phyloP scores from a whole-genome alignment of 106 monocot species.

The Narthecium ossifragum region DNA sequence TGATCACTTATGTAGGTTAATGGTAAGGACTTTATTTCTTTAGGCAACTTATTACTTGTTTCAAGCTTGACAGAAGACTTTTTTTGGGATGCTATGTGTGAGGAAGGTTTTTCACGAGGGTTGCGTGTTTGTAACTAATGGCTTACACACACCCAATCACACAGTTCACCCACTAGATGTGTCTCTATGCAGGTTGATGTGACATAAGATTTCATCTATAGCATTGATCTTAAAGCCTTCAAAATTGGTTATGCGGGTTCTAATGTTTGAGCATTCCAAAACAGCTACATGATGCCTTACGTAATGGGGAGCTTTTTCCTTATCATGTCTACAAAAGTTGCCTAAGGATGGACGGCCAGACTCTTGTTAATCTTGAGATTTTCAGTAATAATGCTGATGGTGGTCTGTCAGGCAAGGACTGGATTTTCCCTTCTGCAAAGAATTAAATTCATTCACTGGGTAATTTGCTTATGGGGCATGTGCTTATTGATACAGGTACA shows the following conservation, averaged over 20 bases:
- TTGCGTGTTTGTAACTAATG: no score
- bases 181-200: no score
- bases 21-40: no score
- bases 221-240: no score
- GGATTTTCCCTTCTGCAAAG: not conserved
- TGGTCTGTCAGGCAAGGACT: constrained; percentile 54
- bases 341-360: constrained; percentile 93
- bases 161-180: no score
- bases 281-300: constrained; percentile 80
- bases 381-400: constrained; percentile 82
- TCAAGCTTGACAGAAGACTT: no score
- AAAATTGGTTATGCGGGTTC: no score
- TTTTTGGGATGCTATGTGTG: no score
- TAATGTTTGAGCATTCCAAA: constrained; percentile 13
- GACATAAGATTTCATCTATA: no score
- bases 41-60: no score
- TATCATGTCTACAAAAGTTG: constrained; percentile 80
- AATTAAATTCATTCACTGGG: not conserved
- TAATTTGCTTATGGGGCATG: not conserved
- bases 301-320: constrained; percentile 81
- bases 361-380: constrained; percentile 95
- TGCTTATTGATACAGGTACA: constrained; percentile 46
- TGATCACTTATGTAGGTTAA: constrained; percentile 57
- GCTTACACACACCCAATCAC: no score
- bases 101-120: no score